These are phyloP conservation scores for Bryoerythrophyllum caledonicum DNA, from an alignment of 225 moss, liverwort and hornwort species.

Conservation along the genomic window DNA sequence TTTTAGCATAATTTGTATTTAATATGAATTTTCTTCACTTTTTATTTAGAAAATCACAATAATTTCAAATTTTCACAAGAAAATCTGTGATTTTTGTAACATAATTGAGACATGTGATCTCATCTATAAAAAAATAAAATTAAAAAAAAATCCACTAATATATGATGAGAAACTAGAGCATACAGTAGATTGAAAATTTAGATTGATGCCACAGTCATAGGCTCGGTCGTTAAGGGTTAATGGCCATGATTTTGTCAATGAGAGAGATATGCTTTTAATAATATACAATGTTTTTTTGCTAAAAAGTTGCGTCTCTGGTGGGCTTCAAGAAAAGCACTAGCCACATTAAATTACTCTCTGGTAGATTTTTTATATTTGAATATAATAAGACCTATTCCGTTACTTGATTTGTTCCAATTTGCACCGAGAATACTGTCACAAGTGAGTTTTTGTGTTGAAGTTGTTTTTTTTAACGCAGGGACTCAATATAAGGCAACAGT, in stretches of 20 bases:
- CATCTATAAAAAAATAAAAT: no score
- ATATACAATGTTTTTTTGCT: background rate
- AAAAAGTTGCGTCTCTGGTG: background rate
- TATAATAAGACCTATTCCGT: background rate
- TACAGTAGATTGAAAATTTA: no score
- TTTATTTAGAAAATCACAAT: no score
- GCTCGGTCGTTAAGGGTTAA: no score
- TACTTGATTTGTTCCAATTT: background rate
- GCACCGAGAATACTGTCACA: background rate
- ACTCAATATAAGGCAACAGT: constrained; percentile 23
- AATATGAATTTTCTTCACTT: no score
- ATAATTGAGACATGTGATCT: no score
- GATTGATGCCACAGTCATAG: no score
- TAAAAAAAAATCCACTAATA: no score
- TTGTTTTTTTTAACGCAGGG: constrained; percentile 4
- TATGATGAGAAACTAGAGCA: no score
- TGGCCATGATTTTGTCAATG: constrained; percentile 22
- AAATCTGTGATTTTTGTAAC: no score
- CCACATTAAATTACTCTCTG: background rate
- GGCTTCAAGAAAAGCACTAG: background rate
- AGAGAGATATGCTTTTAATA: constrained; percentile 16
- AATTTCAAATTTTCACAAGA: no score
- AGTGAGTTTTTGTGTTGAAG: constrained; percentile 4
- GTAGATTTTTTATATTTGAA: background rate
- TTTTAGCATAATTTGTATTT: no score